Conservation (phyloP, 495 filamentous ascomycete species). For the Penicillium desertorum region DNA sequence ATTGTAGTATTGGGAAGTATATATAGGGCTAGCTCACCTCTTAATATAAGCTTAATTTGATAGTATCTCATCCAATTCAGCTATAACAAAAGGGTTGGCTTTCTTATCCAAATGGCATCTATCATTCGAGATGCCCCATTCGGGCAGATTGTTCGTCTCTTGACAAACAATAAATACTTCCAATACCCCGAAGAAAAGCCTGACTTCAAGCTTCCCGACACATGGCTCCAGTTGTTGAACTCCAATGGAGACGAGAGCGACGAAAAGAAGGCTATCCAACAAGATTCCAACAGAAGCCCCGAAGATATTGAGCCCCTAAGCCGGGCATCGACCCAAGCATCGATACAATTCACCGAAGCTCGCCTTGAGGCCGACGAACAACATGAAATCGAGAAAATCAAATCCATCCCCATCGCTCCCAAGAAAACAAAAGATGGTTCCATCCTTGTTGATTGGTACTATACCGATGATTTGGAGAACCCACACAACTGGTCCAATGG, state of each 20-base stretch:
- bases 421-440: slow-evolving; percentile 37
- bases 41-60: neutral
- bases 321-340: slow-evolving; percentile 19
- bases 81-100: neutral
- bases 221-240: slow-evolving; percentile 39
- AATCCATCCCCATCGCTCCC: slow-evolving; percentile 49
- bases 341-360: slow-evolving; percentile 35
- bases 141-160: slow-evolving; percentile 53
- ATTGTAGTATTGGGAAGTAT: neutral
- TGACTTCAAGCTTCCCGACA: slow-evolving; percentile 50
- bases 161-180: slow-evolving; percentile 48
- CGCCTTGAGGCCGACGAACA: slow-evolving; percentile 42
- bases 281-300: neutral
- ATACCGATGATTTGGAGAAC: slow-evolving; percentile 51
- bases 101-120: slow-evolving; percentile 21
- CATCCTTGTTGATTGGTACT: slow-evolving; percentile 58
- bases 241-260: slow-evolving; percentile 1
- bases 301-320: slow-evolving; percentile 18
- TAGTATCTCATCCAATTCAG: neutral
- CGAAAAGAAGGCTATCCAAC: slow-evolving; percentile 11
- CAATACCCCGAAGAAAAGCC: slow-evolving; percentile 56
- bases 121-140: slow-evolving; percentile 52
- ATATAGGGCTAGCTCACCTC: neutral
- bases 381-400: slow-evolving; percentile 39
- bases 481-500: slow-evolving; percentile 54